phyloP scores from a whole-genome alignment of 192 early-diverging fungal species.

The Coemansia reversa region DNA sequence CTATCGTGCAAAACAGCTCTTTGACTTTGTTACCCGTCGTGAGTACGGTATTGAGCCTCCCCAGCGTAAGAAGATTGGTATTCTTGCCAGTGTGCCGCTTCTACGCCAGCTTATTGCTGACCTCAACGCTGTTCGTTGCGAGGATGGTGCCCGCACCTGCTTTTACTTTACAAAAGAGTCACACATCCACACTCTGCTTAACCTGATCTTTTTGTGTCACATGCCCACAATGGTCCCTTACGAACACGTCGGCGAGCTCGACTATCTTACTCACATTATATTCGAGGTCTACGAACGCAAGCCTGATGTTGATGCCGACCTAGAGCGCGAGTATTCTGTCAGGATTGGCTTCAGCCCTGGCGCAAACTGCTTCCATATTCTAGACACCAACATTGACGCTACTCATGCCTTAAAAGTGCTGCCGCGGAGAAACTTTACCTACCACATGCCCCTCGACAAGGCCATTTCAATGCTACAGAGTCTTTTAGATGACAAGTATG shows the following conservation, averaged over 20 bases:
- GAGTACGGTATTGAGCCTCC: constrained; percentile 87
- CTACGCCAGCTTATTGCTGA: constrained; percentile 79
- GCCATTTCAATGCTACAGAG: constrained; percentile 60
- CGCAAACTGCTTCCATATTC: constrained; percentile 84
- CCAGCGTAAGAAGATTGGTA: constrained; percentile 86
- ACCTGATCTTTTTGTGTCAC: constrained; percentile 84
- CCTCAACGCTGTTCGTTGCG: constrained; percentile 42
- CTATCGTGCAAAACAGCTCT: constrained; percentile 76
- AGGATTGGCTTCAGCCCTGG: constrained; percentile 88
- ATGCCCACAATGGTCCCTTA: constrained; percentile 69
- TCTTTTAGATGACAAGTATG: constrained; percentile 50
- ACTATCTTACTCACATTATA: constrained; percentile 96
- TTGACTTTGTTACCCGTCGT: constrained; percentile 90
- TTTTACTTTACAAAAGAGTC: constrained; percentile 96
- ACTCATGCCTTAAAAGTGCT: constrained; percentile 82
- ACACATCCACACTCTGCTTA: constrained; percentile 91
- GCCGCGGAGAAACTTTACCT: constrained; percentile 83
- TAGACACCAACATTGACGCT: constrained; percentile 81
- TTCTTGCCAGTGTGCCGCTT: constrained; percentile 72
- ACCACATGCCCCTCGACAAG: constrained; percentile 77
- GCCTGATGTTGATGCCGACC: constrained; percentile 43
- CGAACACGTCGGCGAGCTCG: constrained; percentile 78
- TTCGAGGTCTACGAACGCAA: constrained; percentile 94
- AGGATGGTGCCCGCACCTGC: constrained; percentile 55
- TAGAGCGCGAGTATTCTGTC: constrained; percentile 78